Evolutionary conservation across 345 rosid species (phyloP).

Genomic region (Dipteronia sinensis): DNA sequence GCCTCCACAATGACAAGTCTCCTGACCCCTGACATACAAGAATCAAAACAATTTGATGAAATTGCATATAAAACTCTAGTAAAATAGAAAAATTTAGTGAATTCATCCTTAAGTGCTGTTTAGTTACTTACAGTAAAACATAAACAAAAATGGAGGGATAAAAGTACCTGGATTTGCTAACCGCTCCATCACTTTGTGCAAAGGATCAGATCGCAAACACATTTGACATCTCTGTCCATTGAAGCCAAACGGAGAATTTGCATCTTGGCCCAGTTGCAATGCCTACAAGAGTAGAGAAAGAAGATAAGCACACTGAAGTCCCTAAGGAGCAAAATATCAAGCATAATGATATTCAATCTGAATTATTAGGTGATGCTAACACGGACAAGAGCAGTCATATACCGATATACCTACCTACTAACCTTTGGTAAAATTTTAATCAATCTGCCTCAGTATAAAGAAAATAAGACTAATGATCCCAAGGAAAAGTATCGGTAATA

Average conservation of each 20-base stretch:
- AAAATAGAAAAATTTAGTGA: background rate
- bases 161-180: constrained; percentile 66
- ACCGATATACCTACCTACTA: background rate
- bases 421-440: background rate
- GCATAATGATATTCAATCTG: background rate
- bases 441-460: background rate
- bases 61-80: background rate
- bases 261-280: constrained; percentile 77
- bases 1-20: constrained; percentile 78
- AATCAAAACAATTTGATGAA: background rate
- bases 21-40: constrained; percentile 55
- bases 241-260: constrained; percentile 48
- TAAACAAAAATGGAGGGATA: background rate
- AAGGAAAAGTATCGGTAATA: background rate
- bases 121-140: background rate
- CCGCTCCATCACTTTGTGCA: constrained; percentile 83
- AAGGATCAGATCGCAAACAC: constrained; percentile 79
- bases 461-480: background rate
- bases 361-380: background rate
- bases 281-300: constrained; percentile 44
- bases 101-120: background rate
- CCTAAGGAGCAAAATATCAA: background rate
- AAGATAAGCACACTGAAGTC: background rate
- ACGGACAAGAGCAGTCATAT: background rate
- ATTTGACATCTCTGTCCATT: constrained; percentile 82